phyloP scores from a whole-genome alignment of 805 yeast genomes.

The Candida sonorensis region DNA sequence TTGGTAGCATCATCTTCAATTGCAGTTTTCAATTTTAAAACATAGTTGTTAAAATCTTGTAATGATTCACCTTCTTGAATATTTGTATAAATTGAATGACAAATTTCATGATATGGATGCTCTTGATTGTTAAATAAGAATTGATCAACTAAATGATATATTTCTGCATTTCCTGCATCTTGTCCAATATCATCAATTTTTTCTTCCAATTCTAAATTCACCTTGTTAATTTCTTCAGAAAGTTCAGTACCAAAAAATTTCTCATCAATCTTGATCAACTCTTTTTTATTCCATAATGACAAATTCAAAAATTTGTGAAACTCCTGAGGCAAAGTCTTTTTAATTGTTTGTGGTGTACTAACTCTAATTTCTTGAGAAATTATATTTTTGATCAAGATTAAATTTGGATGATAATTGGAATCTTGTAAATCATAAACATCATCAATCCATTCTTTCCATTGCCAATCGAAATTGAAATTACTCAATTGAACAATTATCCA shows the following conservation, averaged over 20 bases:
- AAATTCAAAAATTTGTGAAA: conserved; percentile 43
- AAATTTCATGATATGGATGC: conserved; percentile 26
- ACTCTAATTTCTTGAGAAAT: conserved; percentile 80
- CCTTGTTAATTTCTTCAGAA: conserved; percentile 12
- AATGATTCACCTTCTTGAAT: conserved; percentile 25
- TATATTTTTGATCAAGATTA: conserved; percentile 66
- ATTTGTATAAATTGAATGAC: conserved; percentile 27
- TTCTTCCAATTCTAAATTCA: conserved; percentile 13
- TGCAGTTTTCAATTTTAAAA: conserved; percentile 12
- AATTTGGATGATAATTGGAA: conserved; percentile 61
- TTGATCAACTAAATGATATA: conserved; percentile 25
- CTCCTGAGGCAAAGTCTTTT: conserved; percentile 61
- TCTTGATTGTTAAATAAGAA: conserved; percentile 28
- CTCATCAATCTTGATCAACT: conserved; percentile 31
- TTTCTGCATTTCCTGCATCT: conserved; percentile 24
- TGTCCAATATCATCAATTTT: conserved; percentile 11
- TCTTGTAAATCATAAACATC: conserved; percentile 42
- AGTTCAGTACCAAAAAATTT: conserved; percentile 26
- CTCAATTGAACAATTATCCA: conserved; percentile 94
- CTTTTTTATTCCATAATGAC: conserved; percentile 30
- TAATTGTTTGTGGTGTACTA: conserved; percentile 66
- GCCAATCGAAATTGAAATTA: conserved; percentile 94
- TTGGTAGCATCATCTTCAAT: neutral
- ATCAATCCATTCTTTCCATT: conserved; percentile 89
- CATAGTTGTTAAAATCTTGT: conserved; percentile 23